Evolutionary conservation across 2,329 filamentous ascomycete genomes (phyloP), one percentile per base, ranked within the genome.

Genomic region (Fusarium algeriense): DNA sequence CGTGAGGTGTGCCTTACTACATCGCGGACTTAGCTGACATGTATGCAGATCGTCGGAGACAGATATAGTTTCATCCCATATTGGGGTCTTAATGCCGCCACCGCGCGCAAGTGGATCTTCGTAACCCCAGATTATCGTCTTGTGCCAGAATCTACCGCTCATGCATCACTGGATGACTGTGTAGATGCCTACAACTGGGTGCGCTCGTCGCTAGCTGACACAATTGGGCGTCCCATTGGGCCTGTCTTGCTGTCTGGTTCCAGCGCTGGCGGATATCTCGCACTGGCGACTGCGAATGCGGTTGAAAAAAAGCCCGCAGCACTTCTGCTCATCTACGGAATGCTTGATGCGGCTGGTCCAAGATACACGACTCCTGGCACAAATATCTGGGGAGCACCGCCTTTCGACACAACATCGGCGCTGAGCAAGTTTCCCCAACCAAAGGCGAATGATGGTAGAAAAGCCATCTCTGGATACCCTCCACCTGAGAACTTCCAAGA

Each of bases 101-200:
- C 49, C 11, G 58, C 69, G 35, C 67, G 73, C 11, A 75, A 64
- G 58, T 75, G 73, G 73, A 64, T 74, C 28, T 75, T 75, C 6
- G 69, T 75, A 1, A 73, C 64, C 2, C 73, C 73, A 3, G 73
- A 75, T 32, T 75, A 75, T 20, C 73, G 73, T 1, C 55, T 75
- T 23, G 35, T 75, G 3, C 73, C 73, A 4, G 73, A 75, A 6
- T 66, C 69, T 4, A 73, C 69, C 0, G 73, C 73, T 6, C 73
- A 75, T 8, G 48, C 44, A 40, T 52, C 73, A 1, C 37, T 75
- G 0, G 67, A 74, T 1, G 73, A 75, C 9, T 66, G 64, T 1
- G 34, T 54, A 3, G 73, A 75, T 15, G 73, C 73, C 2, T 75
- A 75, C 26, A 45, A 67, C 14, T 75, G 73, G 71, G 71, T 74